Conservation (phyloP, 129 eudicot species). For the Flaveria linearis region DNA sequence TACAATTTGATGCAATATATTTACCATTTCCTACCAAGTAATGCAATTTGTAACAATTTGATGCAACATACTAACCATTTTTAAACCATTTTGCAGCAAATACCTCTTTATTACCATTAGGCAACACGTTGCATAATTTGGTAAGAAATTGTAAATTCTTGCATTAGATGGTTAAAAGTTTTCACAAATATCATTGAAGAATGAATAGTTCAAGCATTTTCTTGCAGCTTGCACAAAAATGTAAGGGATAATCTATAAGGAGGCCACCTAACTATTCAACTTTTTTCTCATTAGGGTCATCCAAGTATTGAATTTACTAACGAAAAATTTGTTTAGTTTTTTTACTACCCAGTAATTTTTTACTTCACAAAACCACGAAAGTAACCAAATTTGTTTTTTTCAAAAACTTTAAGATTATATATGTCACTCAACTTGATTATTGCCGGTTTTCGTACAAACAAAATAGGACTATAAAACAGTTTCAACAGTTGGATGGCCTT, state of each 20-base stretch:
- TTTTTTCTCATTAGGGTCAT: not conserved
- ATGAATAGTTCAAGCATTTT: not conserved
- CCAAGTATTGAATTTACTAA: not conserved
- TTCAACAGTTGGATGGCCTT: not conserved
- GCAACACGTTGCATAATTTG: not conserved
- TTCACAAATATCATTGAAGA: not conserved
- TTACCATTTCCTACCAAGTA: not conserved
- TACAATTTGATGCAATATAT: not conserved
- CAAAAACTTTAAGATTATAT: not conserved
- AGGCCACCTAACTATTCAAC: not conserved
- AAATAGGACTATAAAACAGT: not conserved
- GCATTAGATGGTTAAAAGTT: not conserved
- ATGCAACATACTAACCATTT: not conserved
- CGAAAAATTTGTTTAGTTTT: not conserved
- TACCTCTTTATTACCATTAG: not conserved
- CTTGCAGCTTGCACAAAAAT: not conserved
- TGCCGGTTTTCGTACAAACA: not conserved
- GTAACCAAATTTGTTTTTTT: not conserved
- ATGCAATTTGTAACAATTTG: not conserved
- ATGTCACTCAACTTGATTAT: not conserved
- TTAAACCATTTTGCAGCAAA: not conserved
- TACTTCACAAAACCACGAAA: not conserved
- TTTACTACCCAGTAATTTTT: not conserved
- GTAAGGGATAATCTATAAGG: not conserved
- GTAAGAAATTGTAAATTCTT: not conserved